Evolutionary conservation across 2,329 filamentous ascomycete genomes (phyloP), one percentile per base, ranked within the genome.

Genomic region (Calycina herbarum): DNA sequence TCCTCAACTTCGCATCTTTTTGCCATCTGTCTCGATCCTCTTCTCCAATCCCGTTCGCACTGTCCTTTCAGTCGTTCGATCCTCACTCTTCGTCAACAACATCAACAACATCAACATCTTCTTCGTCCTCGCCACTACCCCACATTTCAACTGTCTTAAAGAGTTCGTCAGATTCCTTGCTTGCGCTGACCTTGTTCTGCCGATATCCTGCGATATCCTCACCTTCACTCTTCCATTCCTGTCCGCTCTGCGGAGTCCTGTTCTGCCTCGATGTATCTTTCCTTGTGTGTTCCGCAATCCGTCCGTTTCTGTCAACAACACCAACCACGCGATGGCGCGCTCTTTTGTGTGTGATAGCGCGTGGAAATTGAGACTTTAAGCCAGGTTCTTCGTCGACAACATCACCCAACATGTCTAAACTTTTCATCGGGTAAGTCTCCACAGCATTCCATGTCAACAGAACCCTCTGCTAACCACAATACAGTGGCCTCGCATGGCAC

Each of bases 401-500:
- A 71, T 70, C 72, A 78, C 76, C 45, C 78, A 82, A 74, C 70
- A 97, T 97, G 94, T 89, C 93, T 67, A 97, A 97, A 81, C 86
- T 97, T 75, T 97, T 97, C 79, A 92, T 97, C 79, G 93, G 93
- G 93, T 96, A 85, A 82, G 90, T 77, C 66, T 59, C 63, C 63
- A 27, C n/a, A 48, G 24, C 59, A 20, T 31, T 48, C 57, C 62
- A 38, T 33, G 7, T 13, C 31, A 29, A 11, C 24, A 38, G 42
- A 29, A 4, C 29, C 5, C 29, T 11, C 63, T n/a, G 63, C 68
- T 71, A 60, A 72, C 64, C 20, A 57, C 24, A n/a, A 10, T 54
- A 64, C 76, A 97, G 94, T 77, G 95, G 95, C 85, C 93, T 99
- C 73, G 93, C 95, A 76, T 99, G 95, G 95, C 94, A 97, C 83